Base-by-base conservation (phyloP, 805 yeast genomes). In the Wickerhamiella dianesei region DNA sequence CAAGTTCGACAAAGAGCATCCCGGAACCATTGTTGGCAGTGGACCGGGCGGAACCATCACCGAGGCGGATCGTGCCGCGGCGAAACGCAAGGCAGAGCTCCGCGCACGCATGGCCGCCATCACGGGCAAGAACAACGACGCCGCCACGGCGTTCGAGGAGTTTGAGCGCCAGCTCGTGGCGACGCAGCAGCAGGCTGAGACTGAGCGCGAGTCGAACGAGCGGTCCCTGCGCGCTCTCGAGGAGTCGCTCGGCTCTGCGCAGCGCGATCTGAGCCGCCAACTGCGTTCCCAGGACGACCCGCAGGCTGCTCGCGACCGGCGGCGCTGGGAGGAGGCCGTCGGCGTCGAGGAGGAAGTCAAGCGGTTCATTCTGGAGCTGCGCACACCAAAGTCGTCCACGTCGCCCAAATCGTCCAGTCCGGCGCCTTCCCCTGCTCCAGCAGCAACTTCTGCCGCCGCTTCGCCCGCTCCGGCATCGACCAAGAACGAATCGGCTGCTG, bases 61-160 rank as follows among this genome's bases (percentile, higher is more conserved):
- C 2, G 96, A 84, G 21, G 65, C 77, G 13, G 96, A 88, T 60
- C 74, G 82, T 50, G 75, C 82, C 52, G 82, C 82, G 56, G 92
- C 89, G 37, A 80, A 75, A 55, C 79, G 84, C 39, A 81, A 82
- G 59, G 94, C 89, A 37, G 66, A 79, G 48, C 69, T 92, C 55
- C 78, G 79, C 52, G 83, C 88, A 44, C 75, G 95, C 55, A 87
- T 89, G 94, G 94, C 95, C 22, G 85, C 89, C 3, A 73, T 89
- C 57, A 88, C 96, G 0, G 96, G 96, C 4, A 81, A 79, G 57
- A 80, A 77, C 56, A 68, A 75, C 5, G 66, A 71, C 2, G 64
- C 71, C 5, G 71, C 69, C 20, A 62, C 57, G 13, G 67, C 63
- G 6, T 71, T 74, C 55, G 76, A 77, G 37, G 74, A 70, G 45